Conservation (phyloP, 768 basidiomycete species). For the Trametes elegans region DNA sequence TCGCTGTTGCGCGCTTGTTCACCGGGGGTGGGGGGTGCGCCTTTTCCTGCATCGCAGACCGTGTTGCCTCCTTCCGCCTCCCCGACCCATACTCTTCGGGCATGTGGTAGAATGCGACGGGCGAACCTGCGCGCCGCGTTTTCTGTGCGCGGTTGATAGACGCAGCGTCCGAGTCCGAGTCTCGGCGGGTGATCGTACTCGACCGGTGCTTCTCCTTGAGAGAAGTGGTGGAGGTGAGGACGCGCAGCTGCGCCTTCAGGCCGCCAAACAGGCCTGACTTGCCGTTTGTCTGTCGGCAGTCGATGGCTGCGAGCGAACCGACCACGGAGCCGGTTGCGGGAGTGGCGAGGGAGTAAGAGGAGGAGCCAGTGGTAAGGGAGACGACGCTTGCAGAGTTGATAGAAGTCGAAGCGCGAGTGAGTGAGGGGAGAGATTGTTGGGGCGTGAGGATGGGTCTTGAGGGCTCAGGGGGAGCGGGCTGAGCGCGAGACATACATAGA, state of each 20-base stretch:
- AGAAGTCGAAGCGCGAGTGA: constrained; percentile 19
- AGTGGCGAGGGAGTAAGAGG: constrained; percentile 31
- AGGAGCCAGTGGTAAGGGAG: constrained; percentile 51
- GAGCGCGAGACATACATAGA: constrained; percentile 48
- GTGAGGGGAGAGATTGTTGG: constrained; percentile 24
- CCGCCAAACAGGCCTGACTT: constrained; percentile 17
- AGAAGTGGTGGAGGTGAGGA: constrained; percentile 7
- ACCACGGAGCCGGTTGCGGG: constrained; percentile 18
- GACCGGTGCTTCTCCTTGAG: constrained; percentile 12
- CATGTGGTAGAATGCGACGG: constrained; percentile 17
- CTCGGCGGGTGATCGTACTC: constrained; percentile 11
- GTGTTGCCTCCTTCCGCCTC: constrained; percentile 9
- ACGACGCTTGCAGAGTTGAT: constrained; percentile 29
- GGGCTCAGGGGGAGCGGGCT: constrained; percentile 19
- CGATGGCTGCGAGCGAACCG: constrained; percentile 11
- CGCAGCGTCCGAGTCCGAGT: background rate
- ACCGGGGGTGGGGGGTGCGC: background rate
- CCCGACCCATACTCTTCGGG: constrained; percentile 20
- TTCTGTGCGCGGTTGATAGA: background rate
- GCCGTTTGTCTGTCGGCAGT: background rate
- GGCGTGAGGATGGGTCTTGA: constrained; percentile 25
- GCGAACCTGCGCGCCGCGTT: constrained; percentile 12
- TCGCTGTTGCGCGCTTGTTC: background rate
- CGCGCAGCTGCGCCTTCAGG: constrained; percentile 20
- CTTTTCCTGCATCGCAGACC: constrained; percentile 14